Evolutionary conservation across 2,329 filamentous ascomycete genomes (phyloP).

Genomic region (Colletotrichum kahawae): DNA sequence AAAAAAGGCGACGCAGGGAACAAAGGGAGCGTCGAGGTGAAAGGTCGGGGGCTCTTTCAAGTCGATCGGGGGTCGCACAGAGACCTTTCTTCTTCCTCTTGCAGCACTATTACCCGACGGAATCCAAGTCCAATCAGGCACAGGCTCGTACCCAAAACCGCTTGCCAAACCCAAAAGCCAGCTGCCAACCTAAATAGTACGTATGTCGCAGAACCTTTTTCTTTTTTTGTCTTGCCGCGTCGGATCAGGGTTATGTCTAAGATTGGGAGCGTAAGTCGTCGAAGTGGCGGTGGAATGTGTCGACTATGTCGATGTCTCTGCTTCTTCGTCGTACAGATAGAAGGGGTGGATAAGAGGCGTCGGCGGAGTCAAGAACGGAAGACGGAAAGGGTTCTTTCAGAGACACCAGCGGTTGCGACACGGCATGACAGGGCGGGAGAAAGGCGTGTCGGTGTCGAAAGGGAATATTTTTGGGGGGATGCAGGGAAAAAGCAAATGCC

Average conservation of each 20-base stretch:
- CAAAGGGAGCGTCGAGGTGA: constrained; percentile 14
- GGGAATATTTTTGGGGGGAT: constrained; percentile 1
- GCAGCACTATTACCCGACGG: not conserved
- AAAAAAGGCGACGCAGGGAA: constrained; percentile 14
- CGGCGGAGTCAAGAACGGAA: not conserved
- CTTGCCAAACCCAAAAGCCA: constrained; percentile 10
- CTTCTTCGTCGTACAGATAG: not conserved
- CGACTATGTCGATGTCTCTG: not conserved
- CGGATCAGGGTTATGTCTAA: not conserved
- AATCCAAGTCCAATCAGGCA: constrained; percentile 10
- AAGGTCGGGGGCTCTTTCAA: not conserved
- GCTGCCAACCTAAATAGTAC: constrained; percentile 8
- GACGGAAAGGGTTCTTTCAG: constrained; percentile 4
- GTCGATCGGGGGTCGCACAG: not conserved
- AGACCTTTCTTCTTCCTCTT: not conserved
- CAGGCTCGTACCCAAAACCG: constrained; percentile 6
- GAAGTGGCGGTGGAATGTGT: constrained; percentile 9
- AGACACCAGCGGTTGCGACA: not conserved
- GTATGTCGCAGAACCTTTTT: constrained; percentile 12
- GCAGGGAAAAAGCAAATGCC: constrained; percentile 18
- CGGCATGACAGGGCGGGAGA: constrained; percentile 13
- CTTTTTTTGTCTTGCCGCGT: not conserved
- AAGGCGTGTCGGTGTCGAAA: constrained; percentile 1
- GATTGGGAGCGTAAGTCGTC: not conserved
- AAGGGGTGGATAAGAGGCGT: not conserved